Evolutionary conservation across 805 yeast genomes (phyloP).

Genomic region (Myxozyma sirexii): DNA sequence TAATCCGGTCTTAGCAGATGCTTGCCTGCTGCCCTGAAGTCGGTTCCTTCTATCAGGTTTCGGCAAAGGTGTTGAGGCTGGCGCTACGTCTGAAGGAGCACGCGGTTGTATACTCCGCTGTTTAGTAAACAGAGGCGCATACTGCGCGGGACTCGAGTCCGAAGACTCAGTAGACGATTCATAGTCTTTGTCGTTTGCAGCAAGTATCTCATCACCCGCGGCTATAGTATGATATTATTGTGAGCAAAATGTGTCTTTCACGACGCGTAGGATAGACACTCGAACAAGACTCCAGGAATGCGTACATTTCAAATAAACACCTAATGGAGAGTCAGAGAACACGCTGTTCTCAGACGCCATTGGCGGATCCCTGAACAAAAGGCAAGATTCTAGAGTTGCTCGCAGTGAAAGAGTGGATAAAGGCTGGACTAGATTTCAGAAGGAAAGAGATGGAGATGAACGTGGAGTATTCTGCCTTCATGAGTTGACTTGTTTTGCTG

Average conservation of each 20-base stretch:
- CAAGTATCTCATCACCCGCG: conserved; percentile 13
- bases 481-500: too few relatives aligned
- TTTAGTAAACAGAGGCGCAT: not conserved
- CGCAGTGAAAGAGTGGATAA: too few relatives aligned
- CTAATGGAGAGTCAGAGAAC: conserved; percentile 27
- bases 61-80: not conserved
- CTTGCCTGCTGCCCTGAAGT: not conserved
- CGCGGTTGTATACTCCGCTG: not conserved
- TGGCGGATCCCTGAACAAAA: not conserved
- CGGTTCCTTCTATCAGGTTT: not conserved
- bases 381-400: not conserved
- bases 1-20: not conserved
- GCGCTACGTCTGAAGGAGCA: not conserved
- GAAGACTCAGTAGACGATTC: conserved; percentile 8
- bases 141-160: not conserved
- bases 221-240: not conserved
- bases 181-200: conserved; percentile 8
- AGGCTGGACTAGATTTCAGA: too few relatives aligned
- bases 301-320: conserved; percentile 27
- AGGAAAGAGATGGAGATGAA: too few relatives aligned
- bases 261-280: not conserved
- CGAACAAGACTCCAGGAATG: not conserved
- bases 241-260: not conserved
- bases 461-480: not conserved
- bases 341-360: conserved; percentile 29